phyloP scores from a whole-genome alignment of 306 rosid genomes.

The Vigna hirtella region DNA sequence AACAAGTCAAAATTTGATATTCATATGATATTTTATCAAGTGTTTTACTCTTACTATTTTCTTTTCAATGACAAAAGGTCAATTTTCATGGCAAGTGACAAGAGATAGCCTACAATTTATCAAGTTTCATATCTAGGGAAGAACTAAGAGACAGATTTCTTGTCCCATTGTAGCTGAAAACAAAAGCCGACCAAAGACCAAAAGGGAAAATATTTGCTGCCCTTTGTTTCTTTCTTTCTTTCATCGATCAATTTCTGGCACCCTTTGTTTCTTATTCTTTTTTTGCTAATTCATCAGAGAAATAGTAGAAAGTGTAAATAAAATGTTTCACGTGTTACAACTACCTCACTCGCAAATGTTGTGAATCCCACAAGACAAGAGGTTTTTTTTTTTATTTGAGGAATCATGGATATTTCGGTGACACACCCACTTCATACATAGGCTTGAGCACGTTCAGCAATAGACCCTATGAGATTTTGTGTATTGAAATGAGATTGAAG shows the following conservation, averaged over 20 bases:
- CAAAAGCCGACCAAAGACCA: constrained; percentile 42
- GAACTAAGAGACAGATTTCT: constrained; percentile 19
- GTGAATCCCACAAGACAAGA: not conserved
- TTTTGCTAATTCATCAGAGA: not conserved
- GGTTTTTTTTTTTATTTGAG: not conserved
- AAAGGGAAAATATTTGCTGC: constrained; percentile 37
- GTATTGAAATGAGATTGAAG: not conserved
- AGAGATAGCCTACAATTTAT: constrained; percentile 35
- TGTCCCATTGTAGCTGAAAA: constrained; percentile 38
- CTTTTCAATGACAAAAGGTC: constrained; percentile 30
- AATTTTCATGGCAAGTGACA: constrained; percentile 21
- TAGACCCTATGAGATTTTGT: not conserved
- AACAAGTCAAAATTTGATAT: constrained; percentile 4
- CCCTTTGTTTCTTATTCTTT: constrained; percentile 17
- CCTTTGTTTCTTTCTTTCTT: not conserved
- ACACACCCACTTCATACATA: not conserved
- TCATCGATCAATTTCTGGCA: not conserved
- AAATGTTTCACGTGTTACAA: constrained; percentile 38
- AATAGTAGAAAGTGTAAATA: not conserved
- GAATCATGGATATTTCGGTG: constrained; percentile 29
- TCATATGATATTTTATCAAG: not conserved
- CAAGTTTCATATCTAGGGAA: constrained; percentile 34
- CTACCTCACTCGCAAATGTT: constrained; percentile 34
- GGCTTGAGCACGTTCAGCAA: not conserved
- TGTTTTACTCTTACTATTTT: not conserved